These are phyloP conservation scores for Microcos paniculata DNA, from an alignment of 345 rosid genomes.

Conservation along the genomic window DNA sequence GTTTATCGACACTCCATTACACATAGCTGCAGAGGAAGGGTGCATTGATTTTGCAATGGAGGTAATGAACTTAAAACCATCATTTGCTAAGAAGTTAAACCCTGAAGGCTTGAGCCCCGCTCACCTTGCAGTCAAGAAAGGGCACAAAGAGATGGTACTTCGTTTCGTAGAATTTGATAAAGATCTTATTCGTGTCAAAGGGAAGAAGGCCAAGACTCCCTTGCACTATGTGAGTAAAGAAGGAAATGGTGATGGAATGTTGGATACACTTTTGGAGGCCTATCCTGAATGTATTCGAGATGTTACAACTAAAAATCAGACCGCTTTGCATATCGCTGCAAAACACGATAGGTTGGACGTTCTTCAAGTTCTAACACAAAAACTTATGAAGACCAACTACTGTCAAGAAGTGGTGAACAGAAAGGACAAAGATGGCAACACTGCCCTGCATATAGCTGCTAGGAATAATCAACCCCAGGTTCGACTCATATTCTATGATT, in stretches of 20 bases:
- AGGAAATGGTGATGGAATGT: not conserved
- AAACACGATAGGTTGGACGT: not conserved
- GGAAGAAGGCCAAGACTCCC: slow-evolving; percentile 33
- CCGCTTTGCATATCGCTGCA: slow-evolving; percentile 26
- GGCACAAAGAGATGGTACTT: not conserved
- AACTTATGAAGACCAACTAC: not conserved
- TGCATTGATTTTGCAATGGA: slow-evolving; percentile 19
- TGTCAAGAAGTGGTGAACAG: not conserved
- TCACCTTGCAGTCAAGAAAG: slow-evolving; percentile 19
- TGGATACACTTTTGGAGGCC: slow-evolving; percentile 20
- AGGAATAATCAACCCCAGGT: not conserved
- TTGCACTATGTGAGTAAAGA: slow-evolving; percentile 16
- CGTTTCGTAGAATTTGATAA: not conserved
- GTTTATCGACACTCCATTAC: slow-evolving; percentile 9
- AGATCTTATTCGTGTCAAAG: slow-evolving; percentile 2
- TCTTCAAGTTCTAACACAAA: slow-evolving; percentile 19
- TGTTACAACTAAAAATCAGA: slow-evolving; percentile 19
- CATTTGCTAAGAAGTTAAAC: slow-evolving; percentile 24
- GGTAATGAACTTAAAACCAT: slow-evolving; percentile 23
- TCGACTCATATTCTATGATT: not conserved
- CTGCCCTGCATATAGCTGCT: not conserved
- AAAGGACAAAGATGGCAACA: not conserved
- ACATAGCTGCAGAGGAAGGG: slow-evolving; percentile 9
- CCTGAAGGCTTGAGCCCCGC: slow-evolving; percentile 16
- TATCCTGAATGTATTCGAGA: slow-evolving; percentile 26